Conservation (phyloP, 345 rosid genomes). For the Eutrema japonicum region DNA sequence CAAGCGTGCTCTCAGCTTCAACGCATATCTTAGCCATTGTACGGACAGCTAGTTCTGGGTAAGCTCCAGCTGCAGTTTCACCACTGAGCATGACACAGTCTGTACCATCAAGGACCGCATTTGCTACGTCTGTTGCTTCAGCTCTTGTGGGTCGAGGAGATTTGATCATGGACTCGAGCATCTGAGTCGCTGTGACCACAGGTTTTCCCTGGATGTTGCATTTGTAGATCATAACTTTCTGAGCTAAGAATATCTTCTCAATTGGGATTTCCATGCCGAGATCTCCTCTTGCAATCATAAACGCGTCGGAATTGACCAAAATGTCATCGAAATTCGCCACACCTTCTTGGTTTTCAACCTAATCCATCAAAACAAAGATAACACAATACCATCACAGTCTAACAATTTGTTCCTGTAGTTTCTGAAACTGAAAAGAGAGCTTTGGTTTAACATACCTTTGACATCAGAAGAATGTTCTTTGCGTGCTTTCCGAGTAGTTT, state of each 20-base stretch:
- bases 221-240: conserved; percentile 98
- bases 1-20: conserved; percentile 92
- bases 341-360: conserved; percentile 99
- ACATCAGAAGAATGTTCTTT: conserved; percentile 89
- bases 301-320: conserved; percentile 84
- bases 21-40: conserved; percentile 94
- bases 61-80: conserved; percentile 98
- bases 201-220: conserved; percentile 98
- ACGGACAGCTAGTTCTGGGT: conserved; percentile 85
- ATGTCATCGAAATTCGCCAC: conserved; percentile 97
- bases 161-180: conserved; percentile 99
- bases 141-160: conserved; percentile 98
- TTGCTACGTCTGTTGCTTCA: conserved; percentile 97
- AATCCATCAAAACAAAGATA: conserved; percentile 14
- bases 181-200: conserved; percentile 85
- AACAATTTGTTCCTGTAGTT: not conserved
- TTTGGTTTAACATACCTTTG: conserved; percentile 65
- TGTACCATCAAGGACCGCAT: conserved; percentile 90
- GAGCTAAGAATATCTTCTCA: conserved; percentile 94
- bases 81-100: conserved; percentile 99
- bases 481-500: conserved; percentile 81
- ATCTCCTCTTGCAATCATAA: conserved; percentile 98
- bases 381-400: conserved; percentile 16
- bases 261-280: conserved; percentile 99
- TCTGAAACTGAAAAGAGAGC: conserved; percentile 1